A percentile compares a stretch with the other conserved stretches of the same genome.
Conservation (phyloP, 106 monocot species). For the Dendrobium nobile region DNA sequence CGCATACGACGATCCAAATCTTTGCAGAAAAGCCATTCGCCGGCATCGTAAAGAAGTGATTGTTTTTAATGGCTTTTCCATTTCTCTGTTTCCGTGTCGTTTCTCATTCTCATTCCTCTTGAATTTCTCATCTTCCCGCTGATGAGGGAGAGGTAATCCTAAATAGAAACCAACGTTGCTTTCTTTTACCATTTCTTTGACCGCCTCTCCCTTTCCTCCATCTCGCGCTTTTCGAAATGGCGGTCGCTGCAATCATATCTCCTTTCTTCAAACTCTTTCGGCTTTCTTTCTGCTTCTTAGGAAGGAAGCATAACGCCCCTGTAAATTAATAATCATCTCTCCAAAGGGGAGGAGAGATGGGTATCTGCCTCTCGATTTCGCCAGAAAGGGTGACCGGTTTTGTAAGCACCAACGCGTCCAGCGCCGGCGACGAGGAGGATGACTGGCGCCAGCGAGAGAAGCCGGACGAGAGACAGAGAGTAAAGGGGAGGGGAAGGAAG, state of each 20-base stretch:
- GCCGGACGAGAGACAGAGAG: slow-evolving; percentile 1
- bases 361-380: slow-evolving; percentile 21
- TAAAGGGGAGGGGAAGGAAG: slow-evolving; percentile 3
- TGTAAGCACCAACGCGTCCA: slow-evolving; percentile 11
- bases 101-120: neutral
- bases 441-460: neutral
- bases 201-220: neutral
- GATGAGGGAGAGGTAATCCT: neutral
- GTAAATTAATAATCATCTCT: neutral
- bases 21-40: neutral
- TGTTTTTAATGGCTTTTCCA: neutral
- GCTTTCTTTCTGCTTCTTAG: neutral
- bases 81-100: neutral
- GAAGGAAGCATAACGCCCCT: neutral
- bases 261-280: neutral
- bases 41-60: neutral
- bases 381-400: slow-evolving; percentile 14
- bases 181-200: neutral
- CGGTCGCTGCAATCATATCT: neutral
- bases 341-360: slow-evolving; percentile 18
- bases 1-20: neutral
- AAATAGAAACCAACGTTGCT: neutral
- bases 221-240: slow-evolving; percentile 3
- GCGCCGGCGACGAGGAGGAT: neutral
- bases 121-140: neutral